Percentiles rank a stretch among this genome's conserved stretches.
phyloP scores from a whole-genome alignment of 352 stramenopile species.

The Phytophthora gonapodyides region DNA sequence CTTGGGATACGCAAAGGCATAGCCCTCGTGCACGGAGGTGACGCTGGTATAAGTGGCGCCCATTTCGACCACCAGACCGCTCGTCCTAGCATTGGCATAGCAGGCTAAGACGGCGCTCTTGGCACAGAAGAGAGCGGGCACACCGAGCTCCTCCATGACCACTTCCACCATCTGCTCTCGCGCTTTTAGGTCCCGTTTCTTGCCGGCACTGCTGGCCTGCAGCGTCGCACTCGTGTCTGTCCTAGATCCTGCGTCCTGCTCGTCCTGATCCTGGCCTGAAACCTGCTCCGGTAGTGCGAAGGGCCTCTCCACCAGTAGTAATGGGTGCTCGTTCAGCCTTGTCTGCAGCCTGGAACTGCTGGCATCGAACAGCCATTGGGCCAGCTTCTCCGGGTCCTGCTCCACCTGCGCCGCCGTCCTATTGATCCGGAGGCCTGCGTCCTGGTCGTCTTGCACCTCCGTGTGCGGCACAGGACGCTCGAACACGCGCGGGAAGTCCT shows the following conservation, averaged over 20 bases:
- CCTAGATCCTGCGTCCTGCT: constrained; percentile 24
- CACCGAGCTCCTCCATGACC: constrained; percentile 79
- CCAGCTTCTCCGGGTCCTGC: constrained; percentile 56
- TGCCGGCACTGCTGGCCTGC: constrained; percentile 37
- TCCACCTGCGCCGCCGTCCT: constrained; percentile 52
- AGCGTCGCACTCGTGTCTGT: constrained; percentile 10
- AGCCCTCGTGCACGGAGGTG: constrained; percentile 80
- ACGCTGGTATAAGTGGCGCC: constrained; percentile 77
- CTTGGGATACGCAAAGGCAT: constrained; percentile 72
- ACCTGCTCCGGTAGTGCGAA: constrained; percentile 61
- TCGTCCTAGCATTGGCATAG: constrained; percentile 85
- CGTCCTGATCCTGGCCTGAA: constrained; percentile 22
- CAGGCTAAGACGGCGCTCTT: constrained; percentile 85
- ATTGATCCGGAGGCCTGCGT: constrained; percentile 13
- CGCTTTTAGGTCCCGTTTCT: constrained; percentile 59
- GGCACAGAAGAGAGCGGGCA: constrained; percentile 78
- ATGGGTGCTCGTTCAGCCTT: constrained; percentile 61
- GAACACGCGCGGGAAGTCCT: constrained; percentile 85
- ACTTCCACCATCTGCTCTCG: constrained; percentile 79
- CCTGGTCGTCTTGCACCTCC: constrained; percentile 26
- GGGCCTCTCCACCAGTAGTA: constrained; percentile 69
- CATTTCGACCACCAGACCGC: constrained; percentile 80
- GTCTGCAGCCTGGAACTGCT: constrained; percentile 51
- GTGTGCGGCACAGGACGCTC: constrained; percentile 42
- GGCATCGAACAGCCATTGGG: constrained; percentile 76